These are phyloP conservation scores for Calamus simplicifolius DNA, from an alignment of 176 grass and related monocot genomes.

Conservation along the genomic window DNA sequence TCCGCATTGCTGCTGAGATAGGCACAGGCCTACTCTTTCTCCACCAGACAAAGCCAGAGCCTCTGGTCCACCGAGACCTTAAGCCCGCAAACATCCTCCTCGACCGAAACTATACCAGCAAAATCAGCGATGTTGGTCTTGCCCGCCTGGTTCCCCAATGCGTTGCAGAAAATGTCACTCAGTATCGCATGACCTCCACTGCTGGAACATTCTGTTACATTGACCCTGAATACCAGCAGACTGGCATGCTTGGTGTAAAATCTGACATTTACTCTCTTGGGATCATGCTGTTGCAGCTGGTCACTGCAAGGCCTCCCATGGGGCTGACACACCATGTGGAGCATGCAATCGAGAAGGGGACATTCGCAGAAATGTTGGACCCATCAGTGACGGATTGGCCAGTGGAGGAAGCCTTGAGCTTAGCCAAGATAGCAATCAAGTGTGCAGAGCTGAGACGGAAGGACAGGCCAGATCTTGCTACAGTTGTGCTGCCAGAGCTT, in stretches of 20 bases:
- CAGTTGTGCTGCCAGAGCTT: constrained; percentile 29
- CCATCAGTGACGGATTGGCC: constrained; percentile 27
- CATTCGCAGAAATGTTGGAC: constrained; percentile 24
- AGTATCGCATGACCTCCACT: constrained; percentile 32
- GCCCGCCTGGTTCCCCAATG: constrained; percentile 10
- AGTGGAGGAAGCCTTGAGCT: constrained; percentile 19
- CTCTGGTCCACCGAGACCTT: constrained; percentile 8
- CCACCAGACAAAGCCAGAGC: constrained; percentile 15
- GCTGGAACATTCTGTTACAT: constrained; percentile 45
- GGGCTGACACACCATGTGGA: constrained; percentile 25
- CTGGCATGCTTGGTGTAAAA: constrained; percentile 36
- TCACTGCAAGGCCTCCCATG: constrained; percentile 27
- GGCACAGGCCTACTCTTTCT: constrained; percentile 14
- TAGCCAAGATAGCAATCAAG: constrained; percentile 24
- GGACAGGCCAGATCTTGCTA: constrained; percentile 33
- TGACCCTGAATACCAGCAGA: constrained; percentile 45
- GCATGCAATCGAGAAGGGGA: constrained; percentile 14
- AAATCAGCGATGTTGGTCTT: constrained; percentile 15
- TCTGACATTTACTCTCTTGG: constrained; percentile 41
- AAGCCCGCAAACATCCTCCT: constrained; percentile 21
- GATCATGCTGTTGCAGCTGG: constrained; percentile 35
- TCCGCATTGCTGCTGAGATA: constrained; percentile 13
- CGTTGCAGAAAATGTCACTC: constrained; percentile 25
- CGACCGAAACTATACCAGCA: constrained; percentile 14
- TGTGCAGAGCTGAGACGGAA: constrained; percentile 32